Conservation (phyloP, 495 filamentous ascomycete species). For the Aspergillus carlsbadensis region DNA sequence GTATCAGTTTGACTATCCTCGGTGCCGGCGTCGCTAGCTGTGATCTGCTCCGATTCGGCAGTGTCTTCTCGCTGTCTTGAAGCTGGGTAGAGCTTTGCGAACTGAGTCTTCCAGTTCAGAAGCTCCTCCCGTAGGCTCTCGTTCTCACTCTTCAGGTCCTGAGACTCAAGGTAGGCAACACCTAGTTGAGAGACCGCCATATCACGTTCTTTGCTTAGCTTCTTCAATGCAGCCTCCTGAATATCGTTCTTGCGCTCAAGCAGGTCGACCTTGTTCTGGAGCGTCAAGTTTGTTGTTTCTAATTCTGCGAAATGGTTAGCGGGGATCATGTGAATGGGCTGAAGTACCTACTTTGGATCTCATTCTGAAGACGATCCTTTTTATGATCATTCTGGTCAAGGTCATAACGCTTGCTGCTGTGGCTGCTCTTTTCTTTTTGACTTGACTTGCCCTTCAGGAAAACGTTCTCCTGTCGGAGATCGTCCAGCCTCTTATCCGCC, state of each 20-base stretch:
- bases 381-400: conserved; percentile 37
- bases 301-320: conserved; percentile 44
- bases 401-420: conserved; percentile 39
- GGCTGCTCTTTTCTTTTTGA: conserved; percentile 43
- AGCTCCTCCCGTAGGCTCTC: conserved; percentile 50
- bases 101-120: conserved; percentile 43
- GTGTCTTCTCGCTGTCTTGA: conserved; percentile 34
- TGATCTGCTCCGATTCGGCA: conserved; percentile 29
- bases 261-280: conserved; percentile 58
- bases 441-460: conserved; percentile 49
- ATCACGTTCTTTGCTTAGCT: conserved; percentile 63
- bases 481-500: conserved; percentile 52
- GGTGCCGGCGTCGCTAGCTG: conserved; percentile 26
- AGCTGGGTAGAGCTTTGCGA: conserved; percentile 24
- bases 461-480: conserved; percentile 57
- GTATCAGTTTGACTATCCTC: conserved; percentile 38
- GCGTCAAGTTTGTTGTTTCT: conserved; percentile 54
- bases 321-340: background rate
- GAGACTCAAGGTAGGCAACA: conserved; percentile 59
- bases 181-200: conserved; percentile 63
- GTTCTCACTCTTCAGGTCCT: conserved; percentile 62
- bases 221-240: conserved; percentile 58
- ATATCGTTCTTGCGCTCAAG: conserved; percentile 58
- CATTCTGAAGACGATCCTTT: conserved; percentile 38
- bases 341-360: conserved; percentile 54